Base-by-base conservation (phyloP, 2,329 filamentous ascomycete species). In the Hypoxylon sp. region DNA sequence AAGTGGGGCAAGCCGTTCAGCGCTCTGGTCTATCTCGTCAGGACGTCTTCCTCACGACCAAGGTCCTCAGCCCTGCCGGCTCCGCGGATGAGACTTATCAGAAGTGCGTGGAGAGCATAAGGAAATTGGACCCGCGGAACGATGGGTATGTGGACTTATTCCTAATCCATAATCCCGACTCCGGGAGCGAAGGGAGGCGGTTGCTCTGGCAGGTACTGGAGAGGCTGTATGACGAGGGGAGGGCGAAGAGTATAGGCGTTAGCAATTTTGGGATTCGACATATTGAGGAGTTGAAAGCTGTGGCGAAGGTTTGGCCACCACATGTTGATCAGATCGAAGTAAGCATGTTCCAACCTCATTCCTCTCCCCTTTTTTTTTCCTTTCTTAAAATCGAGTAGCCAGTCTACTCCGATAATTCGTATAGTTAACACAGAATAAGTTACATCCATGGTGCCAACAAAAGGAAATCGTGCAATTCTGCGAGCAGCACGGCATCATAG, bases 131-230 rank as follows among this genome's bases (percentile, higher is more conserved):
- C 35, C n/a, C 50, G 8, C 80, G 81, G 1, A 76, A 81, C 24
- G 81, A 85, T 52, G 90, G 89, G 54, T 92, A 92, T 76, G 88
- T 92, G 3, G 91, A 94, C 79, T 76, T 93, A 47, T 90, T 93
- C 73, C 80, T 63, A 4, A 89, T 94, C 59, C 91, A 94, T 77
- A 88, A 64, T 85, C 90, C 11, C 86, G 84, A 33, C 84, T 83
- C 3, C 14, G 88, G 89, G 0, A 77, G 82, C 2, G 81, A 84
- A 19, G 84, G 83, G 11, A 82, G 90, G 46, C 88, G 88, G 79
- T 82, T 86, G 70, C 82, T 93, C 77, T 94, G 91, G 90, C 80
- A 83, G 66, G 90, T 88, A 1, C 79, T 94, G 73, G 90, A 93
- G 80, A 86, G 81, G 76, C 78, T 91, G 44, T 81, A 88, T 66